These are phyloP conservation scores for Mycena albidolilacea DNA, from an alignment of 768 basidiomycete genomes.

Conservation along the genomic window DNA sequence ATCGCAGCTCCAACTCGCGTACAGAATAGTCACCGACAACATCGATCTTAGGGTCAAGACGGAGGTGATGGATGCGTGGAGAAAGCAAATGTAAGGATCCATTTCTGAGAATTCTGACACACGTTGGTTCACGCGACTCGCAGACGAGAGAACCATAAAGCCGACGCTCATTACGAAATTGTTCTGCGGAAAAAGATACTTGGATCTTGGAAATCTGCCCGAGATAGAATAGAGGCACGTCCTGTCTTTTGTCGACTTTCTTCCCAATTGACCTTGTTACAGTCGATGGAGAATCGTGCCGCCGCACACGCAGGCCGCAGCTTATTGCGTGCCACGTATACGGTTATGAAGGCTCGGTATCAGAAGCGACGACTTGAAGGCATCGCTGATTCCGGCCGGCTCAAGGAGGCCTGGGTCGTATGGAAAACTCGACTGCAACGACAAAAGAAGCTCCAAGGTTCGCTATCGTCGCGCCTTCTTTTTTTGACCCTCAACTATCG, in stretches of 20 bases:
- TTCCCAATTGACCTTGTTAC: constrained; percentile 11
- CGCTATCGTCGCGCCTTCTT: neutral
- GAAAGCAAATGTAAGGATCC: constrained; percentile 63
- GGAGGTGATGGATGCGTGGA: constrained; percentile 70
- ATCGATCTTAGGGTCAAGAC: constrained; percentile 65
- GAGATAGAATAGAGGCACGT: constrained; percentile 66
- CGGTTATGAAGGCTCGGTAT: constrained; percentile 80
- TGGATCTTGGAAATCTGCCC: constrained; percentile 69
- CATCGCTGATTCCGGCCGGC: constrained; percentile 61
- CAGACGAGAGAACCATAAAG: constrained; percentile 62
- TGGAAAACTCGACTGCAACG: constrained; percentile 66
- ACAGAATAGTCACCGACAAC: constrained; percentile 60
- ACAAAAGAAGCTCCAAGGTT: constrained; percentile 64
- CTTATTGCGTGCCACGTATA: constrained; percentile 69
- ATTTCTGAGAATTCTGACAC: neutral
- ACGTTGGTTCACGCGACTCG: constrained; percentile 16
- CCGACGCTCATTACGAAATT: constrained; percentile 59
- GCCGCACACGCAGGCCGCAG: constrained; percentile 71
- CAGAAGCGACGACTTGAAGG: constrained; percentile 71
- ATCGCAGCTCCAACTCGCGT: constrained; percentile 59
- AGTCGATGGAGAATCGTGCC: constrained; percentile 73
- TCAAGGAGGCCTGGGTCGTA: constrained; percentile 61
- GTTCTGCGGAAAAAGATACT: constrained; percentile 63
- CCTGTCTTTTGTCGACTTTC: neutral
- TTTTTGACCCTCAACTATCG: constrained; percentile 30